Conservation (phyloP, 2,329 filamentous ascomycete species). For the Clonostachys byssicola region DNA sequence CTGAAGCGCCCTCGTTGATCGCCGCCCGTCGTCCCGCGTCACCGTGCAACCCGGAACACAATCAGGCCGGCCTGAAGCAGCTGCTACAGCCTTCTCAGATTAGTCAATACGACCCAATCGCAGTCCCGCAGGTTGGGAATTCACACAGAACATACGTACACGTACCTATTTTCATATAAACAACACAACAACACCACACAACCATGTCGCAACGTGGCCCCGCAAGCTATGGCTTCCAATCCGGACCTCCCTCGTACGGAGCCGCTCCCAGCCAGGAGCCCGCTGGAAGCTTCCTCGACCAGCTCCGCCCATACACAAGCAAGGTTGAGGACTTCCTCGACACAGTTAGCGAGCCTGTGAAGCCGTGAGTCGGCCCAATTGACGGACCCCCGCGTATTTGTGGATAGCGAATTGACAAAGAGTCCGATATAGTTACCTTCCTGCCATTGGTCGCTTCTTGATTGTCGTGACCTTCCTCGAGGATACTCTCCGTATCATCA, state of each 20-base stretch:
- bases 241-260: slow-evolving; percentile 64
- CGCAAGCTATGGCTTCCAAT: slow-evolving; percentile 79
- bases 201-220: slow-evolving; percentile 51
- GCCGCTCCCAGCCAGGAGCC: slow-evolving; percentile 57
- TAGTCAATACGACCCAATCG: no score
- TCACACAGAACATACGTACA: background rate
- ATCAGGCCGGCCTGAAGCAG: no score
- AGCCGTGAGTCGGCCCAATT: slow-evolving; percentile 60
- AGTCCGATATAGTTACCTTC: slow-evolving; percentile 66
- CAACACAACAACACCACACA: background rate
- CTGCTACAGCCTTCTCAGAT: no score
- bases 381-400: background rate
- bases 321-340: slow-evolving; percentile 96
- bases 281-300: slow-evolving; percentile 62
- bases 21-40: no score
- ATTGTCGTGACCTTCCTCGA: slow-evolving; percentile 99
- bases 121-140: no score
- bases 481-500: slow-evolving; percentile 92
- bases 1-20: no score
- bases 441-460: slow-evolving; percentile 91
- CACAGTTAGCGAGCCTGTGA: slow-evolving; percentile 81
- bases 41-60: no score
- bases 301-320: slow-evolving; percentile 91
- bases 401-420: background rate
- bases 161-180: background rate